A percentile compares a stretch with the other conserved stretches of the same genome.
phyloP scores from a whole-genome alignment of 192 early-diverging fungal species.

The Jimgerdemannia lactiflua region DNA sequence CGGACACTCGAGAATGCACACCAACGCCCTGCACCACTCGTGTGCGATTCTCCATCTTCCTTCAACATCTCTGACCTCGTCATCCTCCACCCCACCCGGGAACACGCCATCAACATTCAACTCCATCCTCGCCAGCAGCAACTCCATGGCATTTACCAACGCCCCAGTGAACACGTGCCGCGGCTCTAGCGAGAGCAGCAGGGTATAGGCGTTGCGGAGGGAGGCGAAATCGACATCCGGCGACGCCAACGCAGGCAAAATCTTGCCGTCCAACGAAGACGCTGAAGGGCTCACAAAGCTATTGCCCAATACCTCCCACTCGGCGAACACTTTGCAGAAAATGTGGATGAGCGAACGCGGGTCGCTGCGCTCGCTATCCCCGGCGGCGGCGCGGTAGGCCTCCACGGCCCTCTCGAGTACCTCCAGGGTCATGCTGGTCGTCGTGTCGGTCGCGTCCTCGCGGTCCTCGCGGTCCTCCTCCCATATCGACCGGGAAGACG shows the following conservation, averaged over 20 bases:
- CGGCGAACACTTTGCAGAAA: background rate
- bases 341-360: background rate
- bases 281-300: conserved; percentile 5
- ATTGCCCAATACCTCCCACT: conserved; percentile 17
- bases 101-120: conserved; percentile 11
- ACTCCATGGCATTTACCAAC: conserved; percentile 3
- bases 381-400: background rate
- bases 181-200: background rate
- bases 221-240: background rate
- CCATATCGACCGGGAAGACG: background rate
- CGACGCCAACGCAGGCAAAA: background rate
- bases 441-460: background rate
- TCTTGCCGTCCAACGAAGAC: background rate
- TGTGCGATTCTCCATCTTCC: background rate
- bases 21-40: background rate
- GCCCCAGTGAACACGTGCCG: background rate
- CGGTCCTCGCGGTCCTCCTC: background rate
- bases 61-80: background rate
- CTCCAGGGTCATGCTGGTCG: background rate
- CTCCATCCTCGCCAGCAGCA: conserved; percentile 4
- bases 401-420: background rate
- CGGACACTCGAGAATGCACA: background rate
- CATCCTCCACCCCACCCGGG: background rate
- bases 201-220: background rate
- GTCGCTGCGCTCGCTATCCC: background rate